These are phyloP conservation scores for Cladophialophora chaetospira DNA, from an alignment of 2,329 filamentous ascomycete genomes.

Conservation along the genomic window DNA sequence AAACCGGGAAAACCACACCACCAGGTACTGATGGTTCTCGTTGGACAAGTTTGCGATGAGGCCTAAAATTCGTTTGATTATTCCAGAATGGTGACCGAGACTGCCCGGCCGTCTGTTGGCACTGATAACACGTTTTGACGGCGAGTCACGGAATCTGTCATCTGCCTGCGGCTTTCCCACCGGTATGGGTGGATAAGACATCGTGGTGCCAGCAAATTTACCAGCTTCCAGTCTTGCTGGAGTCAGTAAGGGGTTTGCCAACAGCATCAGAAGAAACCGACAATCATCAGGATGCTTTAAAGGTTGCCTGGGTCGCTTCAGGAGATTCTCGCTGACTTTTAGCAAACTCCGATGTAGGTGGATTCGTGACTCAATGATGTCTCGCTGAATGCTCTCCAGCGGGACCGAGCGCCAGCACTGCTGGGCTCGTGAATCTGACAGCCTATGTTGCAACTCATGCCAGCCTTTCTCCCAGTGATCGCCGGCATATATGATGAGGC, in stretches of 20 bases:
- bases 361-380: constrained; percentile 63
- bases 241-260: constrained; percentile 74
- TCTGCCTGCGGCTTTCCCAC: constrained; percentile 1
- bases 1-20: constrained; percentile 75
- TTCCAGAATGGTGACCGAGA: constrained; percentile 73
- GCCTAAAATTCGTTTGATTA: constrained; percentile 82
- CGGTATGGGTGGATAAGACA: constrained; percentile 15
- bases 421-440: constrained; percentile 25
- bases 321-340: constrained; percentile 74
- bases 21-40: constrained; percentile 74
- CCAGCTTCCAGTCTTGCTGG: constrained; percentile 28
- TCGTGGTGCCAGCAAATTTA: constrained; percentile 10
- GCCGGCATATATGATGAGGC: constrained; percentile 67
- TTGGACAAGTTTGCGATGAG: constrained; percentile 74
- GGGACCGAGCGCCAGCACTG: constrained; percentile 47
- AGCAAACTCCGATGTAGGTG: constrained; percentile 71
- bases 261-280: constrained; percentile 74
- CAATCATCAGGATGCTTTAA: constrained; percentile 69
- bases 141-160: constrained; percentile 28
- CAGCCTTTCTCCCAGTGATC: constrained; percentile 65
- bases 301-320: constrained; percentile 75
- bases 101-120: constrained; percentile 38
- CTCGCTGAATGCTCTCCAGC: constrained; percentile 41
- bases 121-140: constrained; percentile 22
- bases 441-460: constrained; percentile 51